Conservation (phyloP, 257 asterid species). For the Echites panduratus region DNA sequence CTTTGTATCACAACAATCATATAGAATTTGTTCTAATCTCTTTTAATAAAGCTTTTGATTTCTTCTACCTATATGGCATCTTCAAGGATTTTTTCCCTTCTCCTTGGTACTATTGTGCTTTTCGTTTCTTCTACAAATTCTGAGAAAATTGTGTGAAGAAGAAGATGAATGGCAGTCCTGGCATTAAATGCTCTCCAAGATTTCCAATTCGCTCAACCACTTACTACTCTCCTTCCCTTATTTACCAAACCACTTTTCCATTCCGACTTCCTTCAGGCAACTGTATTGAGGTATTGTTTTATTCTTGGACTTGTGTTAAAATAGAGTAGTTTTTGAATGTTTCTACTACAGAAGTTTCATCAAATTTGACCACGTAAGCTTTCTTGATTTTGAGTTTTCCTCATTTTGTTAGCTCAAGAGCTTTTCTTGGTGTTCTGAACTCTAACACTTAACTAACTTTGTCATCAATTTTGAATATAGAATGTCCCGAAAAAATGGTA, state of each 20-base stretch:
- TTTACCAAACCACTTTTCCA: constrained; percentile 41
- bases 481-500: too few relatives aligned
- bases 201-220: constrained; percentile 35
- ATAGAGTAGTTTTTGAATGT: background rate
- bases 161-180: constrained; percentile 71
- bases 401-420: background rate
- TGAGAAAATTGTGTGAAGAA: too few relatives aligned
- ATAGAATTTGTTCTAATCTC: too few relatives aligned
- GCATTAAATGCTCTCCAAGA: constrained; percentile 42
- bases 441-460: too few relatives aligned
- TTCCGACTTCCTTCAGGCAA: constrained; percentile 38
- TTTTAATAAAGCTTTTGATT: too few relatives aligned
- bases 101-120: too few relatives aligned
- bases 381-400: constrained; percentile 3
- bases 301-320: constrained; percentile 5
- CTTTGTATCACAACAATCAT: too few relatives aligned
- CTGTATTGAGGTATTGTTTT: constrained; percentile 40
- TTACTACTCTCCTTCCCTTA: constrained; percentile 46
- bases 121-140: too few relatives aligned
- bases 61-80: too few relatives aligned
- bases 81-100: too few relatives aligned
- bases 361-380: background rate
- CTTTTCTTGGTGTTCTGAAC: background rate
- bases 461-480: too few relatives aligned
- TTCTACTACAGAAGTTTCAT: constrained; percentile 1